Evolutionary conservation across 345 rosid species (phyloP), one percentile per base, ranked within the genome.

Genomic region (Geranium brycei): DNA sequence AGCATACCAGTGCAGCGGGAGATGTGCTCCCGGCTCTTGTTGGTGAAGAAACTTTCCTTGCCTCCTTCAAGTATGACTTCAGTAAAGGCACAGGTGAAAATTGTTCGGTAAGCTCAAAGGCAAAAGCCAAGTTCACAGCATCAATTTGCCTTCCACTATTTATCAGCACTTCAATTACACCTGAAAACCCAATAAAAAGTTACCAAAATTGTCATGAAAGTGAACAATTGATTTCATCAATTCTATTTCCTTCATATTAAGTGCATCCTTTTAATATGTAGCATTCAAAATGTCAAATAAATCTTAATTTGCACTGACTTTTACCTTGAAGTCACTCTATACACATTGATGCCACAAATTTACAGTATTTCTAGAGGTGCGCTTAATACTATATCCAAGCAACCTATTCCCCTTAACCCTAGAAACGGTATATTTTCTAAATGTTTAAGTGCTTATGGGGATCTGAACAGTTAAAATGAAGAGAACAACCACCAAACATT

Each of bases 71-170:
- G 86, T 88, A 95, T 53, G 91, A 80, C 72, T 87, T 95, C 62
- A 95, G 78, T 62, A 91, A 68, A 60, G 84, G 80, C 56, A 91
- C 96, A 56, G 96, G 96, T 30, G 85, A 71, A 77, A 95, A 95
- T 79, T 77, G 88, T 64, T 80, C 84, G 3, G 89, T 88, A 55
- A 95, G 83, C 79, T 83, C 87, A 82, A 95, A 95, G 47, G 96
- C 95, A 79, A 91, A 95, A 64, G 99, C 97, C 84, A 91, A 67
- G 82, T 91, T 95, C 65, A 95, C 91, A 5, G 99, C 97, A 82
- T 91, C 99, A 60, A 95, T 88, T 70, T 88, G 99, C 69, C 95
- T 91, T 71, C 95, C 97, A 79, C 86, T 83, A 72, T 78, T 85
- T 30, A 85, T 72, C 61, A 95, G 80, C 66, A 88, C 91, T 81